A percentile compares a stretch with the other conserved stretches of the same genome.
phyloP scores from a whole-genome alignment of 306 rosid species.

The Nissolia schottii region DNA sequence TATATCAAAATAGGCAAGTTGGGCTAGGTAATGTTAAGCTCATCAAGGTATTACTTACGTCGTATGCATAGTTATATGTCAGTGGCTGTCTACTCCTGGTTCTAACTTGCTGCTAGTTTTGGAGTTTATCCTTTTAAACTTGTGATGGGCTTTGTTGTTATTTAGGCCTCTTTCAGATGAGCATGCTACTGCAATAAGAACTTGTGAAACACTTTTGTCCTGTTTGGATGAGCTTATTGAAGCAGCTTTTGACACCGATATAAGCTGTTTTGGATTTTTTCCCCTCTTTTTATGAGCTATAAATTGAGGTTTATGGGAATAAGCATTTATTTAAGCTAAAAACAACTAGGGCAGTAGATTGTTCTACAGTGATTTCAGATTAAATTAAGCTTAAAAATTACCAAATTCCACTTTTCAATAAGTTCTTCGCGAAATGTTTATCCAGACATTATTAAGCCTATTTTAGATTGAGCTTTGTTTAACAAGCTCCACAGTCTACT shows the following conservation, averaged over 20 bases:
- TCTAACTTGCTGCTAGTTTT: neutral
- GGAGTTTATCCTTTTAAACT: neutral
- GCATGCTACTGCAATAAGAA: neutral
- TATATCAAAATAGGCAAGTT: neutral
- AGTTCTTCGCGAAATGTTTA: neutral
- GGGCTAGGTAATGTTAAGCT: neutral
- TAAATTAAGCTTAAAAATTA: neutral
- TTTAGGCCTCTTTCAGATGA: neutral
- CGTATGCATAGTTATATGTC: neutral
- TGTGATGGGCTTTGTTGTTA: neutral
- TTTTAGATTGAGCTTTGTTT: neutral
- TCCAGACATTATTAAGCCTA: neutral
- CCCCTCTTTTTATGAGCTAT: neutral
- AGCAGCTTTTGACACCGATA: neutral
- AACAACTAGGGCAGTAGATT: neutral
- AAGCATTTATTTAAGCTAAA: neutral
- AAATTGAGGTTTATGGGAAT: neutral
- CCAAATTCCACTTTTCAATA: neutral
- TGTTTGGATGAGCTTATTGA: neutral
- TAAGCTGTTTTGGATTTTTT: neutral
- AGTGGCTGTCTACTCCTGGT: neutral
- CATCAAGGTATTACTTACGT: neutral
- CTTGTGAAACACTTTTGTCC: neutral
- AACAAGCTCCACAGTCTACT: neutral
- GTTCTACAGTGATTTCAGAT: neutral